Evolutionary conservation across 2,329 filamentous ascomycete species (phyloP), one percentile per base, ranked within the genome.

Genomic region (Davidsoniella eucalypti): DNA sequence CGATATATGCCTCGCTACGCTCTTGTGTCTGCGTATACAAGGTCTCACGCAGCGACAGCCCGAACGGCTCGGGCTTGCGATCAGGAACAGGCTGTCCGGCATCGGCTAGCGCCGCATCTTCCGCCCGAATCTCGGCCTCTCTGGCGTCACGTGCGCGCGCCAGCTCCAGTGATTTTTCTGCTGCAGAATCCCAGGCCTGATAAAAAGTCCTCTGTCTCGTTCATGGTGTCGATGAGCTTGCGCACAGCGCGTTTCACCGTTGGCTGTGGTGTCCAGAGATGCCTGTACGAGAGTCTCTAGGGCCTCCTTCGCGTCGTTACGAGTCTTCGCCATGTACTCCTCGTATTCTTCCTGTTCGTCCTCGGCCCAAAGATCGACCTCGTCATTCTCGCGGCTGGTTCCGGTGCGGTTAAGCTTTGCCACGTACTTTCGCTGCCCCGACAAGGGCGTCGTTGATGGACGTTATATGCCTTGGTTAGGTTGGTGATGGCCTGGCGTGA

Each of bases 201-300:
- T 57, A 59, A 46, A 72, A n/a, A 65, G 51, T 78, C 73, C 54
- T 75, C 67, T 2, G 76, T 59, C 54, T 69, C 69, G 40, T 65
- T 66, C 50, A 64, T 66, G 47, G 64, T 58, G 56, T 79, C 75
- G 25, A 78, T 69, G 9, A 71, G 59, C 36, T 64, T 58, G 10
- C 75, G 68, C 26, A 74, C 59, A 0, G 68, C 65, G 17, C 59
- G 57, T 56, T n/a, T 78, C 75, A 5, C 69, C 47, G n/a, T 44
- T 29, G 4, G 9, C 29, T 2, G 44, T 50, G 16, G 36, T 16
- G 14, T 25, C 18, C 6, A 43, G 41, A 25, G 51, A 45, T 6
- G 37, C 44, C 16, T 50, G 23, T 25, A 48, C 38, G 16, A 53
- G 45, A 16, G 17, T 47, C 17, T 50, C 25, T 23, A 53, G 44